Evolutionary conservation across 2,329 filamentous ascomycete species (phyloP).

Genomic region (Colletotrichum navitas): DNA sequence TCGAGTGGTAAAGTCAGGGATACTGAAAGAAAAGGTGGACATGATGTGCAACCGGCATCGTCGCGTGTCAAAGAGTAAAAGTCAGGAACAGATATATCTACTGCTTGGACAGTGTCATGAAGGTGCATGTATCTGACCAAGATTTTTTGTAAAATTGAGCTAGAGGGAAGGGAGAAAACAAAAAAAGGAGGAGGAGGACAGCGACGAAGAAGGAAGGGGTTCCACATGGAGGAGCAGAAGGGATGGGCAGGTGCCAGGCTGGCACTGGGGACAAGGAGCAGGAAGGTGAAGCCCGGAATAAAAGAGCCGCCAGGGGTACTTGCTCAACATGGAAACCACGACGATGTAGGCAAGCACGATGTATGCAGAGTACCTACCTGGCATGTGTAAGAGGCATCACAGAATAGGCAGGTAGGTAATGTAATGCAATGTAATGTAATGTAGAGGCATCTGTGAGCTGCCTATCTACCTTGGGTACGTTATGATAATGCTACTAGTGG

Average conservation of each 20-base stretch:
- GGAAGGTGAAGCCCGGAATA: not conserved
- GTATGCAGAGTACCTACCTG: not conserved
- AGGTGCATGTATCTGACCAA: no score
- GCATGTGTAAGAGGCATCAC: not conserved
- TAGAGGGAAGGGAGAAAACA: not conserved
- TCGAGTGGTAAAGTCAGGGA: not conserved
- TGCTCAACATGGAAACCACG: not conserved
- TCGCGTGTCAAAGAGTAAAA: not conserved
- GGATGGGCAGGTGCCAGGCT: not conserved
- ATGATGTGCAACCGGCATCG: conserved; percentile 31
- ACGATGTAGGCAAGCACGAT: not conserved
- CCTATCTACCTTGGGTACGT: not conserved
- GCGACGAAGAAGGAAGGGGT: not conserved
- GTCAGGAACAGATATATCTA: not conserved
- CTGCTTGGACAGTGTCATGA: no score
- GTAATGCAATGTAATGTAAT: no score
- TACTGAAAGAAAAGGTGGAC: not conserved
- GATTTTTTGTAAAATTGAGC: no score
- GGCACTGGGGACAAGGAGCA: not conserved
- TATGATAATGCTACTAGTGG: not conserved
- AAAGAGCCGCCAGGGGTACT: not conserved
- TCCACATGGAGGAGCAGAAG: no score
- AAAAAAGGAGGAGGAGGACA: not conserved
- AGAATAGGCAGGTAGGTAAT: not conserved
- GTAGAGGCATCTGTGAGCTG: not conserved